Evolutionary conservation across 2,329 filamentous ascomycete species (phyloP).

Genomic region (Neonectria faginata): DNA sequence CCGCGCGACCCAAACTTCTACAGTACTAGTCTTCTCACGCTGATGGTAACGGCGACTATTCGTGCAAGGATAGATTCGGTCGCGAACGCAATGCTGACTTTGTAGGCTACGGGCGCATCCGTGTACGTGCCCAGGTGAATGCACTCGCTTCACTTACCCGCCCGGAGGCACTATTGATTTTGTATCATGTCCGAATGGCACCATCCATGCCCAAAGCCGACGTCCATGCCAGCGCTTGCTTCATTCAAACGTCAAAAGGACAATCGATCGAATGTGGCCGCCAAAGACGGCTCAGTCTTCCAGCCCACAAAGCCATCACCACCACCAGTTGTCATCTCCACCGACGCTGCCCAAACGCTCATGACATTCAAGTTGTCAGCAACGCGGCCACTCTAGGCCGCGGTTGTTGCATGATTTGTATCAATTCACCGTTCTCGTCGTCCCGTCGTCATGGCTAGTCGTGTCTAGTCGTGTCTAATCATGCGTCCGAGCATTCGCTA

Average conservation of each 20-base stretch:
- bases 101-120: conserved; percentile 15
- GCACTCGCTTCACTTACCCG: conserved; percentile 27
- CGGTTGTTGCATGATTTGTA: conserved; percentile 41
- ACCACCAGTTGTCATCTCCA: conserved; percentile 18
- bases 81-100: background rate
- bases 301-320: conserved; percentile 1
- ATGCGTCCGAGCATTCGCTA: conserved; percentile 39
- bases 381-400: conserved; percentile 31
- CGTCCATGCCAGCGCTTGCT: conserved; percentile 18
- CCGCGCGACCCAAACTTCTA: background rate
- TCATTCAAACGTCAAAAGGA: background rate
- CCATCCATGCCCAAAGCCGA: background rate
- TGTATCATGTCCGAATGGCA: conserved; percentile 20
- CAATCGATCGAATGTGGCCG: conserved; percentile 18
- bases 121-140: background rate
- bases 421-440: conserved; percentile 40
- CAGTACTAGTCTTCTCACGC: background rate
- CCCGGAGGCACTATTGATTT: conserved; percentile 22
- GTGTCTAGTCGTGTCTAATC: conserved; percentile 22
- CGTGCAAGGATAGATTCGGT: background rate
- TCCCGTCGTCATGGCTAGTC: conserved; percentile 36
- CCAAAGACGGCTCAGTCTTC: conserved; percentile 18
- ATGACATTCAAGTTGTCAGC: conserved; percentile 30
- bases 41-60: background rate
- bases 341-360: conserved; percentile 8